Base-by-base conservation (phyloP, 768 basidiomycete species). In the Kondoa malvinella region DNA sequence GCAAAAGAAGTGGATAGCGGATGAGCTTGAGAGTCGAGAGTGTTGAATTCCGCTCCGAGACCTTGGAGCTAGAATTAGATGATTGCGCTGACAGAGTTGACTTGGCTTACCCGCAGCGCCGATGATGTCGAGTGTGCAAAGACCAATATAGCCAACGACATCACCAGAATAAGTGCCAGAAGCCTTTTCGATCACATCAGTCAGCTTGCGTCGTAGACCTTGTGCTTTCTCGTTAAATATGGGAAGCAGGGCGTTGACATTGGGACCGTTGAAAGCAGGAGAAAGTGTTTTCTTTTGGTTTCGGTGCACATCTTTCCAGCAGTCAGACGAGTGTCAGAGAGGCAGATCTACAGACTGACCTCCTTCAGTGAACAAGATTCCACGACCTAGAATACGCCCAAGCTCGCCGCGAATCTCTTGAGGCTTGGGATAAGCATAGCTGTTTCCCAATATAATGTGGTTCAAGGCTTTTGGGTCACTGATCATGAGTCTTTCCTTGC, bases 101-200 rank as follows among this genome's bases (percentile, higher is more conserved):
- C n/a, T n/a, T n/a, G n/a, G n/a, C n/a, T n/a, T n/a, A n/a, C n/a
- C n/a, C n/a, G n/a, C n/a, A n/a, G n/a, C n/a, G n/a, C 71, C 73
- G 64, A 74, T 71, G 34, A 73, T 70, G 50, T 74, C 56, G 30
- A 79, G 70, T 0, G 80, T 79, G 4, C 73, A 60, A 57, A 77
- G 71, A 0, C 73, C 74, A 3, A 79, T 66, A 73, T 73, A 78
- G 14, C 65, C 66, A 56, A 72, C 64, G 1, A 79, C 71, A 33
- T 80, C 77, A 40, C 21, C 33, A 3, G 15, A 14, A 2, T 12
- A 14, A 40, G 32, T 3, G 17, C 29, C 33, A 4, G 31, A n/a
- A n/a, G 8, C 26, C 27, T 27, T 50, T 12, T 31, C 26, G 57
- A 73, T 12, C 0, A 65, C 16, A 4, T 70, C 58, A 33, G 29